Conservation (phyloP, 2,329 filamentous ascomycete genomes). For the Tolypocladium endophyticum region DNA sequence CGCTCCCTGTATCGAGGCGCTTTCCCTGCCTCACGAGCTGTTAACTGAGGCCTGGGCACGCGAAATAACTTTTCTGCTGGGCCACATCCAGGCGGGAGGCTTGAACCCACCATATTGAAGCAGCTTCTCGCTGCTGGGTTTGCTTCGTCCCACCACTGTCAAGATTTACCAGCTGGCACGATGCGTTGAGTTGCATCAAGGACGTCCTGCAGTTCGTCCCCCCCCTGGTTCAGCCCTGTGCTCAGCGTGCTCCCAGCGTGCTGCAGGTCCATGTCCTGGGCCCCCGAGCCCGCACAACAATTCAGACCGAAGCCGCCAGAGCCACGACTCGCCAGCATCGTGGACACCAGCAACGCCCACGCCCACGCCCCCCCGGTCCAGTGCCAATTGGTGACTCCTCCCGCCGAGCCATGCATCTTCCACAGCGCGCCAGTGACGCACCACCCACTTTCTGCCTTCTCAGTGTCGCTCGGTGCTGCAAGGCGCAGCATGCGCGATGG, state of each 20-base stretch:
- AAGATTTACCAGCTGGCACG: neutral
- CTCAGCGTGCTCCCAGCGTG: neutral
- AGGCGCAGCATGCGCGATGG: constrained; percentile 2
- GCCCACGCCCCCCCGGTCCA: neutral
- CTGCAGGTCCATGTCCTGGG: neutral
- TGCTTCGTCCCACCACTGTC: neutral
- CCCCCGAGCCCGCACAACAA: neutral
- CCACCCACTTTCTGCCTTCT: neutral
- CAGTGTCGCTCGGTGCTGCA: constrained; percentile 1
- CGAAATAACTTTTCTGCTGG: neutral
- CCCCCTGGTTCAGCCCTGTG: neutral
- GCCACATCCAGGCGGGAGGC: neutral
- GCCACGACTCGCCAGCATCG: neutral
- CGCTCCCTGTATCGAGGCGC: neutral
- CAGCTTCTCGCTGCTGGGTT: neutral
- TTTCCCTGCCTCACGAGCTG: neutral
- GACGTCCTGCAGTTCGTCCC: neutral
- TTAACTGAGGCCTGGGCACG: neutral
- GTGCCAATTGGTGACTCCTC: neutral
- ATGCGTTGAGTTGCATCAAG: neutral
- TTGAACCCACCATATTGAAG: neutral
- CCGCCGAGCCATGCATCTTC: neutral
- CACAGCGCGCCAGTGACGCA: neutral
- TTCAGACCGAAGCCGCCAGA: neutral
- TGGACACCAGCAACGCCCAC: neutral